These are phyloP conservation scores for Musa acuminata DNA, from an alignment of 176 grass and related monocot species.

Conservation along the genomic window DNA sequence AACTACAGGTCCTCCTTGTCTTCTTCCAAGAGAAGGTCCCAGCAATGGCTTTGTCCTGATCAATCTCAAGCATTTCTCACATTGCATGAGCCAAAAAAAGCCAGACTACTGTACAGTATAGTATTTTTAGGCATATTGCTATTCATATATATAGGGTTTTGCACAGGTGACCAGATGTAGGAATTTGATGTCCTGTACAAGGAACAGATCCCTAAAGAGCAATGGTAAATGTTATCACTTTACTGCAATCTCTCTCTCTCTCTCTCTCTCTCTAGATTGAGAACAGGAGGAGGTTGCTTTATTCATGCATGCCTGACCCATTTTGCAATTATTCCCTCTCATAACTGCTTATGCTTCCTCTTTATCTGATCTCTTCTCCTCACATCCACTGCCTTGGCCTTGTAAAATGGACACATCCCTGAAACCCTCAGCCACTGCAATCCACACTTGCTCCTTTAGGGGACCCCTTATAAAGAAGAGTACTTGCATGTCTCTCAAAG, in stretches of 20 bases:
- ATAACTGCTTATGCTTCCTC: too few relatives aligned
- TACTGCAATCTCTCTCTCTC: too few relatives aligned
- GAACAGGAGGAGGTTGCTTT: neutral
- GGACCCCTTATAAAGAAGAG: neutral
- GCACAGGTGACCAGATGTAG: neutral
- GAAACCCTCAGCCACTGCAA: neutral
- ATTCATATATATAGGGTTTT: neutral
- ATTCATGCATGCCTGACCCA: slow-evolving; percentile 13
- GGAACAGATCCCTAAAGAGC: too few relatives aligned
- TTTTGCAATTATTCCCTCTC: neutral
- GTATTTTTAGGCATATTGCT: neutral
- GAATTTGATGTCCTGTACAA: neutral
- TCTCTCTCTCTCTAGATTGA: neutral
- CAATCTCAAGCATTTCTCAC: neutral
- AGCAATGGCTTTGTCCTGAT: neutral
- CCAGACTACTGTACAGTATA: neutral
- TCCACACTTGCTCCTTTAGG: slow-evolving; percentile 8
- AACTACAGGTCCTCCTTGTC: neutral
- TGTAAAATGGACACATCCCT: neutral
- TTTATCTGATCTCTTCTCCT: neutral
- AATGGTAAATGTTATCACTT: too few relatives aligned
- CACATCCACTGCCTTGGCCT: neutral
- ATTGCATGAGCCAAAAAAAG: neutral
- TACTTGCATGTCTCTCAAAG: neutral
- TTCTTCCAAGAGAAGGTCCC: neutral